Evolutionary conservation across 2,329 filamentous ascomycete species (phyloP).

Genomic region (Zasmidium citrigriseum): DNA sequence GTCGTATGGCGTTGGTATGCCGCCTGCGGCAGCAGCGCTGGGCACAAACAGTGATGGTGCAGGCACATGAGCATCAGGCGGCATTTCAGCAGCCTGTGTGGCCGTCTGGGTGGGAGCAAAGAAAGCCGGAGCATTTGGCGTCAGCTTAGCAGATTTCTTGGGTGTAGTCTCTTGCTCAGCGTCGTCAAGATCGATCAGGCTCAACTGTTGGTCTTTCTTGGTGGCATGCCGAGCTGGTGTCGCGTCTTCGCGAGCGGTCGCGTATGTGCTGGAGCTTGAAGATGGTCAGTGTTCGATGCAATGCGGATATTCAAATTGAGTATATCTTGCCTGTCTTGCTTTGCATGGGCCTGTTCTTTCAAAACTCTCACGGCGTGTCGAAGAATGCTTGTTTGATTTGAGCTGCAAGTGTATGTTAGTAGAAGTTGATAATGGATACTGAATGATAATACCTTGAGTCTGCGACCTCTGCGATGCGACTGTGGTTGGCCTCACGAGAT

Average conservation of each 20-base stretch:
- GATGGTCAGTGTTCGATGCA: not conserved
- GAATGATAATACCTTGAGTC: not conserved
- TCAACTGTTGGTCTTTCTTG: not conserved
- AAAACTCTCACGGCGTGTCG: not conserved
- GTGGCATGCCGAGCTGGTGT: not conserved
- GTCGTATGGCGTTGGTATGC: not conserved
- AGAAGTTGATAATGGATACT: not conserved
- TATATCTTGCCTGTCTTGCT: not conserved
- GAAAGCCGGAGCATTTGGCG: not conserved
- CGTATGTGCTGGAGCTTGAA: not conserved
- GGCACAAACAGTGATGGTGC: no score
- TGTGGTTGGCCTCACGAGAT: not conserved
- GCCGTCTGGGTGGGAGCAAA: not conserved
- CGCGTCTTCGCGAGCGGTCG: not conserved
- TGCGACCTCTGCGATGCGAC: not conserved
- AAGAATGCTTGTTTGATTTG: not conserved
- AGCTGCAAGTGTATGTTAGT: not conserved
- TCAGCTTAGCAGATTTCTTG: not conserved
- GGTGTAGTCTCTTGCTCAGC: no score
- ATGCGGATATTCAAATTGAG: not conserved
- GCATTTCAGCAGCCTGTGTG: no score
- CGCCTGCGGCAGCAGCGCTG: not conserved
- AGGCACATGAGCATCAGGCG: no score
- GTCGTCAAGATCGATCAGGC: no score
- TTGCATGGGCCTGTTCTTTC: not conserved